phyloP scores from a whole-genome alignment of 768 basidiomycete species.

The Phaeotremella skinneri region DNA sequence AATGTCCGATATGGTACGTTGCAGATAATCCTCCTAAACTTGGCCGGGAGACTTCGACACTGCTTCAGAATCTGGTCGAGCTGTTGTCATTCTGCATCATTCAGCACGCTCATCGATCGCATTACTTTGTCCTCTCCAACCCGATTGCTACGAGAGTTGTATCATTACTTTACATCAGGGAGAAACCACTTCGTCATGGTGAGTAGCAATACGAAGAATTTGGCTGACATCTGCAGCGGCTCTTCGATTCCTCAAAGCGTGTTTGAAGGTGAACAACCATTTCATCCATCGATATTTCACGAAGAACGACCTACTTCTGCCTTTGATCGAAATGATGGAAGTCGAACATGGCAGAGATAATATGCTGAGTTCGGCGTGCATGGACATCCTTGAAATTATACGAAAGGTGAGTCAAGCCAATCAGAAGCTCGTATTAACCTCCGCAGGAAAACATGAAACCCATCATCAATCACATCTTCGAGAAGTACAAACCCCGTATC shows the following conservation, averaged over 20 bases:
- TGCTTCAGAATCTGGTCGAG: slow-evolving; percentile 86
- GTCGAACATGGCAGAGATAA: slow-evolving; percentile 84
- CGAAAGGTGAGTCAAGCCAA: slow-evolving; percentile 63
- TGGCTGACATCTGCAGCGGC: slow-evolving; percentile 60
- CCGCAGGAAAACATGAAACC: slow-evolving; percentile 81
- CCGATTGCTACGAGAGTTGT: slow-evolving; percentile 72
- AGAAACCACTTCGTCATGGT: slow-evolving; percentile 93
- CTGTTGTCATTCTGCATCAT: slow-evolving; percentile 80
- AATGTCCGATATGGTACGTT: neutral
- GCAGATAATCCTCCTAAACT: slow-evolving; percentile 24
- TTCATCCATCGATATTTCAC: slow-evolving; percentile 70
- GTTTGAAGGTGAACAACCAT: slow-evolving; percentile 68
- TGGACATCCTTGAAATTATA: slow-evolving; percentile 91
- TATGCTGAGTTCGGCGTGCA: slow-evolving; percentile 87
- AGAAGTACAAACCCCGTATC: slow-evolving; percentile 65
- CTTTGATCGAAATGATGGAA: slow-evolving; percentile 78
- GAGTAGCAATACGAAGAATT: slow-evolving; percentile 46
- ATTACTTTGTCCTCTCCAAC: slow-evolving; percentile 81
- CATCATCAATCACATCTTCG: slow-evolving; percentile 78
- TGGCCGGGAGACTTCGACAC: slow-evolving; percentile 71
- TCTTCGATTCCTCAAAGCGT: slow-evolving; percentile 84
- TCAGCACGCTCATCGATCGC: slow-evolving; percentile 88
- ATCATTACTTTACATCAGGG: slow-evolving; percentile 71
- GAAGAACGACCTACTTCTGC: slow-evolving; percentile 78
- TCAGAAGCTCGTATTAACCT: neutral